Conservation (phyloP, 169 alveolate species). For the Ichthyophthirius multifiliis region DNA sequence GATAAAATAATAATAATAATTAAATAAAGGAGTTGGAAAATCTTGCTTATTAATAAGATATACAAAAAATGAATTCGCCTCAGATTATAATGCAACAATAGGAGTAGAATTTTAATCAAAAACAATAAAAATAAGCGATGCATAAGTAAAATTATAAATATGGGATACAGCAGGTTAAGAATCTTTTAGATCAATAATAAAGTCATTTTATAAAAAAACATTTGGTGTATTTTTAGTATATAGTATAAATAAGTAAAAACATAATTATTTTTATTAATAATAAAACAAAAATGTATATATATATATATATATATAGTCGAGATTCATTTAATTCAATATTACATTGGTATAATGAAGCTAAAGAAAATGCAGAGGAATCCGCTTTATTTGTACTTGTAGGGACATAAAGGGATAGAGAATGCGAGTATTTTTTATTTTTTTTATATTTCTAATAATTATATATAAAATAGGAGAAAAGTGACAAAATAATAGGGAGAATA, state of each 20-base stretch:
- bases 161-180: constrained; percentile 89
- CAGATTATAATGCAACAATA: constrained; percentile 71
- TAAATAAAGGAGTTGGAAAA: constrained; percentile 71
- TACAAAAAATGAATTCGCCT: constrained; percentile 50
- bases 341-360: constrained; percentile 46
- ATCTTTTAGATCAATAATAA: constrained; percentile 66
- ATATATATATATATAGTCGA: not conserved
- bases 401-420: constrained; percentile 36
- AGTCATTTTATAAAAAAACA: constrained; percentile 74
- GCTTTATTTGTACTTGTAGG: constrained; percentile 47
- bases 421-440: not conserved
- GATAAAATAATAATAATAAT: not conserved
- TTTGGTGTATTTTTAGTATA: constrained; percentile 70
- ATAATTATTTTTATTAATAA: not conserved
- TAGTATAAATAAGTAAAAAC: constrained; percentile 54
- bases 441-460: not conserved
- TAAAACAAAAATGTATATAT: not conserved
- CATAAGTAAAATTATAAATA: constrained; percentile 57
- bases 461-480: not conserved
- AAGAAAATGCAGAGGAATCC: constrained; percentile 32
- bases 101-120: constrained; percentile 78
- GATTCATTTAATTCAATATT: not conserved
- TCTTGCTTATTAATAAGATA: constrained; percentile 59
- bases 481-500: not conserved
- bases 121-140: constrained; percentile 47